phyloP scores from a whole-genome alignment of 176 grass and related monocot genomes.

The Oryza glumipatula region DNA sequence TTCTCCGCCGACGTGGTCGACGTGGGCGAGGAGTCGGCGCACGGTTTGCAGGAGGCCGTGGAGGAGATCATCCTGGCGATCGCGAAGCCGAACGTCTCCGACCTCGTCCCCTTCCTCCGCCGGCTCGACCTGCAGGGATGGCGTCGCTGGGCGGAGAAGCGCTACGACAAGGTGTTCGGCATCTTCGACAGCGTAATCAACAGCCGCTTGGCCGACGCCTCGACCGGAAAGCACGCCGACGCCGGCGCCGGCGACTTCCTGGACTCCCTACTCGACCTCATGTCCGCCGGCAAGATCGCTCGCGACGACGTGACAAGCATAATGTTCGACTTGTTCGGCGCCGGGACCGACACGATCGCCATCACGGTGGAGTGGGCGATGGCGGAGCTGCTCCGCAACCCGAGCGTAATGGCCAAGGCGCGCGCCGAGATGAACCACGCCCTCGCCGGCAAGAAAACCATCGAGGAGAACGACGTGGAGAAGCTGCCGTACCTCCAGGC shows the following conservation, averaged over 20 bases:
- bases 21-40: neutral
- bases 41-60: neutral
- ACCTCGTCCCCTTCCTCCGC: neutral
- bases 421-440: neutral
- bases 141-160: neutral
- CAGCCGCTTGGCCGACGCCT: neutral
- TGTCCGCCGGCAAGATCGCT: conserved; percentile 17
- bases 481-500: neutral
- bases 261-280: neutral
- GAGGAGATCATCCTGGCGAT: neutral
- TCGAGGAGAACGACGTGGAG: neutral
- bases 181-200: neutral
- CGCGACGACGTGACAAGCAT: conserved; percentile 20
- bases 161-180: neutral
- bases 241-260: neutral
- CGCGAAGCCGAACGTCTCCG: neutral
- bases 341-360: neutral
- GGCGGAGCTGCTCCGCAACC: neutral
- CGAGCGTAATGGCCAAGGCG: neutral
- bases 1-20: conserved; percentile 34
- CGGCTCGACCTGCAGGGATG: neutral
- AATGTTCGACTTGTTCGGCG: conserved; percentile 24
- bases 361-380: neutral
- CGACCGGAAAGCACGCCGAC: neutral
- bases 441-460: neutral